Percentiles rank a stretch among this genome's conserved stretches.
Evolutionary conservation across 1,284 basidiomycete genomes (phyloP).

Genomic region (Rhodotorula glutinis): DNA sequence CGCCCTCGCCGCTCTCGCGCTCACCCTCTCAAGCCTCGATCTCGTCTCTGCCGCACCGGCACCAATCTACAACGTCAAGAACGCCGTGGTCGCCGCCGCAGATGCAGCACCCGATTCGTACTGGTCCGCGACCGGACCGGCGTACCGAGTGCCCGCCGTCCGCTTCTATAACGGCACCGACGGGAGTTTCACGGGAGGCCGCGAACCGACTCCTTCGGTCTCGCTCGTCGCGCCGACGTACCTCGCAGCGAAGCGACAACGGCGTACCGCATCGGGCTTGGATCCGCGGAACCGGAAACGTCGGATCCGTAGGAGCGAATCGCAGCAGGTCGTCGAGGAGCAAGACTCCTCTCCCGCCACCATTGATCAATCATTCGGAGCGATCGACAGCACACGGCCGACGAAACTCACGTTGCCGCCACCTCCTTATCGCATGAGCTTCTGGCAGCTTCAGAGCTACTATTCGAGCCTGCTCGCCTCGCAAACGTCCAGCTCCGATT

Average conservation of each 20-base stretch:
- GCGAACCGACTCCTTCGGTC: background rate
- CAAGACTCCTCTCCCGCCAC: too few relatives aligned
- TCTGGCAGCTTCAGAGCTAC: too few relatives aligned
- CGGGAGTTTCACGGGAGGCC: background rate
- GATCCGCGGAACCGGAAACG: background rate
- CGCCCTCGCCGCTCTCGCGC: constrained; percentile 1
- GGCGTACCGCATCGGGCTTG: background rate
- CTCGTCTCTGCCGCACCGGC: background rate
- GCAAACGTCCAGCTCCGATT: too few relatives aligned
- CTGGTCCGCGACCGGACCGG: constrained; percentile 6
- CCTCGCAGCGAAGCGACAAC: background rate
- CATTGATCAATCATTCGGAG: too few relatives aligned
- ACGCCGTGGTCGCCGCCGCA: background rate
- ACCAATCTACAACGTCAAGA: constrained; percentile 8
- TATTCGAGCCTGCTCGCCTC: too few relatives aligned
- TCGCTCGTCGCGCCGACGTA: constrained; percentile 1
- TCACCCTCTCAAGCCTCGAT: background rate
- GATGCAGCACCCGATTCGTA: background rate
- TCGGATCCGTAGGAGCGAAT: too few relatives aligned
- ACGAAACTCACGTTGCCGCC: background rate
- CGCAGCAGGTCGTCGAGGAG: background rate
- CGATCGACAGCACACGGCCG: background rate
- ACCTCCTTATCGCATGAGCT: too few relatives aligned
- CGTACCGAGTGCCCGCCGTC: constrained; percentile 7
- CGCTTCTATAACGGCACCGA: background rate